A percentile compares a stretch with the other conserved stretches of the same genome.
phyloP scores from a whole-genome alignment of 345 rosid genomes.

The Adansonia digitata region DNA sequence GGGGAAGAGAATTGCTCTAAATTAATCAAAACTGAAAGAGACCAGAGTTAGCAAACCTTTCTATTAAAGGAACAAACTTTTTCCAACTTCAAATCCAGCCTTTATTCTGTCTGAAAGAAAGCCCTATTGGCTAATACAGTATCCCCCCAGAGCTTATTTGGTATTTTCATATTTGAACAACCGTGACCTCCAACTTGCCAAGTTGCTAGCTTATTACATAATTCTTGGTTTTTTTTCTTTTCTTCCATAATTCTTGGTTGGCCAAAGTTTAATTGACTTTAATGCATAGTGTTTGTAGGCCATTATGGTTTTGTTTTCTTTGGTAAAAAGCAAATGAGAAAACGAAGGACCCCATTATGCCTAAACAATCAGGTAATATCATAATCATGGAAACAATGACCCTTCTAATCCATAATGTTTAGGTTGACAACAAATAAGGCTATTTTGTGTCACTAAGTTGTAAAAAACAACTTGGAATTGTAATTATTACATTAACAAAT shows the following conservation, averaged over 20 bases:
- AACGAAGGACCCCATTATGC: slow-evolving; percentile 18
- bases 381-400: neutral
- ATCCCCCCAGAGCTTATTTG: neutral
- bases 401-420: neutral
- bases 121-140: neutral
- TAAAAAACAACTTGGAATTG: too few species aligned
- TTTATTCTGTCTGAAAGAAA: neutral
- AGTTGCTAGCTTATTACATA: neutral
- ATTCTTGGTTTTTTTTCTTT: neutral
- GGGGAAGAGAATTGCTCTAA: neutral
- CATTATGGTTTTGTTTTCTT: slow-evolving; percentile 29
- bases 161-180: neutral
- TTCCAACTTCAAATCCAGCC: slow-evolving; percentile 4
- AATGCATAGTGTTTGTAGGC: slow-evolving; percentile 3
- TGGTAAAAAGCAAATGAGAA: slow-evolving; percentile 27
- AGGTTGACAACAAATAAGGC: neutral
- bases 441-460: neutral
- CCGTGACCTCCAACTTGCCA: slow-evolving; percentile 11
- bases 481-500: neutral
- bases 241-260: slow-evolving; percentile 10
- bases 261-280: slow-evolving; percentile 30
- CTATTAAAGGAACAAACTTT: neutral
- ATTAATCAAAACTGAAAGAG: slow-evolving; percentile 5
- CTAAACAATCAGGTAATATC: slow-evolving; percentile 8
- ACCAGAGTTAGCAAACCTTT: neutral